These are phyloP conservation scores for Gaultheria prostrata DNA, from an alignment of 148 eudicot genomes.

Conservation along the genomic window DNA sequence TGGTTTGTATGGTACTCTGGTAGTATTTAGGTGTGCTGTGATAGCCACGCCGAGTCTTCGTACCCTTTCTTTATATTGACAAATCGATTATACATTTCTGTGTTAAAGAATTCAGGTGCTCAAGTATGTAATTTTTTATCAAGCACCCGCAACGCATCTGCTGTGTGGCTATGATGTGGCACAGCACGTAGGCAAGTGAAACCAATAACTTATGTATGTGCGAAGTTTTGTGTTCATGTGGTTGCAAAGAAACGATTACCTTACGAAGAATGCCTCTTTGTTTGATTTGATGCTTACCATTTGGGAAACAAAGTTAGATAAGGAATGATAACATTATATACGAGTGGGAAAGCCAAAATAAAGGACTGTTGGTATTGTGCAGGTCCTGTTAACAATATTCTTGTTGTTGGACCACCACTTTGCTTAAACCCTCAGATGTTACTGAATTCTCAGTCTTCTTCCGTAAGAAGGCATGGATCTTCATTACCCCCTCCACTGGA, in stretches of 20 bases:
- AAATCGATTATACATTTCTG: not conserved
- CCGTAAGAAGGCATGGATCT: slow-evolving; percentile 40
- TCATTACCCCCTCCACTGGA: slow-evolving; percentile 68
- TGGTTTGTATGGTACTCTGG: not conserved
- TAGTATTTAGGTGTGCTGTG: not conserved
- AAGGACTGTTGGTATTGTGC: slow-evolving; percentile 21
- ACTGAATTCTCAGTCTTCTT: slow-evolving; percentile 36
- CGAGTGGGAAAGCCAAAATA: not conserved
- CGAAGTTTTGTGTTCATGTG: not conserved
- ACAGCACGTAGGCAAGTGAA: not conserved
- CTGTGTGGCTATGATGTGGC: not conserved
- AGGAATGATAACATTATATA: not conserved
- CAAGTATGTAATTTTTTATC: not conserved
- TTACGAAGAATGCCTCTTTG: not conserved
- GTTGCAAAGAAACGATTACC: not conserved
- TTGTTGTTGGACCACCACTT: slow-evolving; percentile 41
- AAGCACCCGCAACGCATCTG: not conserved
- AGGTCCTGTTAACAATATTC: slow-evolving; percentile 84
- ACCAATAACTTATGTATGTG: not conserved
- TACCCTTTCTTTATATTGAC: not conserved
- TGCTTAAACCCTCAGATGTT: slow-evolving; percentile 36
- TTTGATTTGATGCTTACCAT: slow-evolving; percentile 3
- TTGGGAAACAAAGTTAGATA: not conserved
- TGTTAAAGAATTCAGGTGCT: not conserved
- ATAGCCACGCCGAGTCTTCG: not conserved